Percentiles rank a stretch among this genome's conserved stretches.
phyloP scores from a whole-genome alignment of 2,329 filamentous ascomycete species.

The Fusarium algeriense region DNA sequence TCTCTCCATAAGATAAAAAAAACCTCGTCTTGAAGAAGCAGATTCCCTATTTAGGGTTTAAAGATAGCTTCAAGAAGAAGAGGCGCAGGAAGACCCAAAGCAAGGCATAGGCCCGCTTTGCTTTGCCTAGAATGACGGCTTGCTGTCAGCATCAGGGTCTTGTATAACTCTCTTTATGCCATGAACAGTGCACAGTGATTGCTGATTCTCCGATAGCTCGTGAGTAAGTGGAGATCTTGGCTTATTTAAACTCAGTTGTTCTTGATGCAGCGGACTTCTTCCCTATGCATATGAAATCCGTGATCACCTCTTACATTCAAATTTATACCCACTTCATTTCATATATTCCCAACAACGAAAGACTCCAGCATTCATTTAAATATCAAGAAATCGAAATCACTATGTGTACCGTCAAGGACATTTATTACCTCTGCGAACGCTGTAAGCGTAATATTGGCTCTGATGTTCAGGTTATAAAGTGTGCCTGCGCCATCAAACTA shows the following conservation, averaged over 20 bases:
- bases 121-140: no score
- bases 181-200: no score
- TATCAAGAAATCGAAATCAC: neutral
- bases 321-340: neutral
- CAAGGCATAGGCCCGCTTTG: no score
- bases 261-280: no score
- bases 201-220: no score
- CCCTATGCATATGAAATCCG: neutral
- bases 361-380: neutral
- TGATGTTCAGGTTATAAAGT: neutral
- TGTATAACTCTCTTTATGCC: no score
- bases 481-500: neutral
- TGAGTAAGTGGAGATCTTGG: no score
- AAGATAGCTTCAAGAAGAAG: no score
- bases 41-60: neutral
- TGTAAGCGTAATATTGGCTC: neutral
- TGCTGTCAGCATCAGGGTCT: no score
- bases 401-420: neutral
- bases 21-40: neutral
- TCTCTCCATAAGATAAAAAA: neutral
- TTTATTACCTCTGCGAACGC: neutral
- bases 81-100: no score
- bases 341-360: no score
- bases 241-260: no score
- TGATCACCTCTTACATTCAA: accelerated